Conservation (phyloP, 345 rosid genomes). For the Limnanthes douglasii region DNA sequence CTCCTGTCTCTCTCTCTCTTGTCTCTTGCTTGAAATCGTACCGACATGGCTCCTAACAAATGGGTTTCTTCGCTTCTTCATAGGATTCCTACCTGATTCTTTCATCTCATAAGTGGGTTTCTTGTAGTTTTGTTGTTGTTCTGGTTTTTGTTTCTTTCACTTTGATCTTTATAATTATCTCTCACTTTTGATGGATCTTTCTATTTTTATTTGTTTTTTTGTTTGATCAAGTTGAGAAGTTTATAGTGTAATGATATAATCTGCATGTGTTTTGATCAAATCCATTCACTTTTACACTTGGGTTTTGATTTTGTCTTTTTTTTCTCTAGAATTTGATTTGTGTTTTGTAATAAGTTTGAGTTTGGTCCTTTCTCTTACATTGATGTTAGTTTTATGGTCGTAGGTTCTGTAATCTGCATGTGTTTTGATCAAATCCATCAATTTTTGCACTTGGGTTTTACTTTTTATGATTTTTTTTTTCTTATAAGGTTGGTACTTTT, state of each 20-base stretch:
- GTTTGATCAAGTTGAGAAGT: neutral
- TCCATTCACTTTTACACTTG: conserved; percentile 9
- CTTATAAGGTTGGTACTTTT: conserved; percentile 1
- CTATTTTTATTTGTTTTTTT: conserved; percentile 2
- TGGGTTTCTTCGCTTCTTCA: conserved; percentile 36
- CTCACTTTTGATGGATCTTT: neutral
- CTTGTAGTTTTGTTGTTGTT: conserved; percentile 7
- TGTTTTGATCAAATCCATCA: too few species aligned
- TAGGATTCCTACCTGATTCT: conserved; percentile 13
- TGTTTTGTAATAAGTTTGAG: neutral
- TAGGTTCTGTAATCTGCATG: neutral
- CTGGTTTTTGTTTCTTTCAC: conserved; percentile 15
- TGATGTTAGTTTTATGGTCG: neutral
- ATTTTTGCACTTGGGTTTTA: conserved; percentile 2
- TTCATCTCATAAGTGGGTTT: neutral
- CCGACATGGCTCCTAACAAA: conserved; percentile 60
- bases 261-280: conserved; percentile 12
- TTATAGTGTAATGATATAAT: neutral
- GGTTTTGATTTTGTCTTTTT: neutral
- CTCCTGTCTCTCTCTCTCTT: conserved; percentile 5
- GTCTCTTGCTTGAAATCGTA: conserved; percentile 32
- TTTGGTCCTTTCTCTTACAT: neutral
- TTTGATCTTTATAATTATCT: conserved; percentile 8
- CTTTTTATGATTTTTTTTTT: conserved; percentile 9
- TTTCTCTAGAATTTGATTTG: conserved; percentile 7